phyloP scores from a whole-genome alignment of 108 stramenopile species.

The Nitzschia sp. region DNA sequence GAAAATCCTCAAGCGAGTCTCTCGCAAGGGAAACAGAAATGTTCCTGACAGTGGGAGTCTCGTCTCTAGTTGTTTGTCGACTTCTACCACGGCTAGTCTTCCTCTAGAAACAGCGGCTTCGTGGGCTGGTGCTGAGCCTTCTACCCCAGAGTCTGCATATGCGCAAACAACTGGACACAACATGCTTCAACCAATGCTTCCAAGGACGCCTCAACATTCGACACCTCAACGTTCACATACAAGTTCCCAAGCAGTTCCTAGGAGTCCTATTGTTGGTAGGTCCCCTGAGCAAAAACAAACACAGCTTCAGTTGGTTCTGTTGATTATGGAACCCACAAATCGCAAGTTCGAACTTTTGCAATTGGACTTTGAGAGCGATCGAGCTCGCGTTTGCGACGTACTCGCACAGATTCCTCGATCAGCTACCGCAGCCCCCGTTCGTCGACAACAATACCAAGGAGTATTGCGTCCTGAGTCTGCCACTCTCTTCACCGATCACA shows the following conservation, averaged over 20 bases:
- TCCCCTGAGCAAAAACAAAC: neutral
- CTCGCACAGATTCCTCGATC: slow-evolving; percentile 60
- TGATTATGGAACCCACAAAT: slow-evolving; percentile 75
- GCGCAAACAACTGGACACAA: too few species aligned
- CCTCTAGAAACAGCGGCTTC: neutral
- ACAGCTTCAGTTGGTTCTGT: slow-evolving; percentile 64
- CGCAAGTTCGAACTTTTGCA: slow-evolving; percentile 83
- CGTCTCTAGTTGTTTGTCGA: neutral
- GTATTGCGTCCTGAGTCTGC: slow-evolving; percentile 36
- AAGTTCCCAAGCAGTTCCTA: too few species aligned
- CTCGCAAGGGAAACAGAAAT: neutral
- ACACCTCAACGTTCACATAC: too few species aligned
- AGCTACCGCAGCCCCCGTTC: slow-evolving; percentile 64
- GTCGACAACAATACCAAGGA: slow-evolving; percentile 45
- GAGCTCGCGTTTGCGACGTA: slow-evolving; percentile 67
- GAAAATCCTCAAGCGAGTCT: slow-evolving; percentile 8
- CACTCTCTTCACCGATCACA: slow-evolving; percentile 2
- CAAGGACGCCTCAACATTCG: too few species aligned
- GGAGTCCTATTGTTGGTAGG: too few species aligned
- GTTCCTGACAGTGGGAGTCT: neutral
- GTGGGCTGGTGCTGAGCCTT: too few species aligned
- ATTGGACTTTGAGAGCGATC: slow-evolving; percentile 78
- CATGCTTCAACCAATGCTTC: too few species aligned
- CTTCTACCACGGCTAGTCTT: neutral
- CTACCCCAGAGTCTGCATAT: too few species aligned